These are phyloP conservation scores for Cladosporium cucumerinum DNA, from an alignment of 2,329 filamentous ascomycete genomes.

Conservation along the genomic window DNA sequence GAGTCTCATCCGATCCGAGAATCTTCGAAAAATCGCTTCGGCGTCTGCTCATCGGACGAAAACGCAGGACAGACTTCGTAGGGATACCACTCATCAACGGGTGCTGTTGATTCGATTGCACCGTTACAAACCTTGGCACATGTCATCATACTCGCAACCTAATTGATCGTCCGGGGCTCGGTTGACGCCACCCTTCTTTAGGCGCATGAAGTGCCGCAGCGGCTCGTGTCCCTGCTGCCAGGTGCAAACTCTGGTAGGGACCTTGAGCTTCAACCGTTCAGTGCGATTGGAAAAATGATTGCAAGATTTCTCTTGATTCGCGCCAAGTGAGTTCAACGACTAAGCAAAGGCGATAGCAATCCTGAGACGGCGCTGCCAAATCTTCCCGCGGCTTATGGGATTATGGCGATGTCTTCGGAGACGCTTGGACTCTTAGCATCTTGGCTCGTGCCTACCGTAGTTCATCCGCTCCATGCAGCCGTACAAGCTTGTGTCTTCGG, in stretches of 20 bases:
- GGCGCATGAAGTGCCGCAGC: slow-evolving; percentile 5
- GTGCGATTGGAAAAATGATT: background rate
- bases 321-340: background rate
- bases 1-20: background rate
- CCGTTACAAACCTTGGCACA: slow-evolving; percentile 11
- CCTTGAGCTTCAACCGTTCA: background rate
- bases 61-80: slow-evolving; percentile 10
- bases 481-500: slow-evolving; percentile 4
- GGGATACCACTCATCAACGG: slow-evolving; percentile 1
- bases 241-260: background rate
- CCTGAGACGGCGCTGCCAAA: background rate
- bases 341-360: slow-evolving; percentile 10
- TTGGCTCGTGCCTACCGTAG: slow-evolving; percentile 14
- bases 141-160: slow-evolving; percentile 5
- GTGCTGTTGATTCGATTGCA: slow-evolving; percentile 7
- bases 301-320: background rate
- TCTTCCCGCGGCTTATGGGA: slow-evolving; percentile 8
- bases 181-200: slow-evolving; percentile 5
- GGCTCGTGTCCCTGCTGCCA: slow-evolving; percentile 4
- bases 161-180: slow-evolving; percentile 9
- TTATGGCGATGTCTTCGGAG: background rate
- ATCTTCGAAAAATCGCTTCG: background rate
- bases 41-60: slow-evolving; percentile 14
- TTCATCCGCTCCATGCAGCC: slow-evolving; percentile 8
- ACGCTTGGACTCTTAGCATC: slow-evolving; percentile 1